Percentiles rank a stretch among this genome's conserved stretches.
phyloP scores from a whole-genome alignment of 192 early-diverging fungal species.

The Podila minutissima region DNA sequence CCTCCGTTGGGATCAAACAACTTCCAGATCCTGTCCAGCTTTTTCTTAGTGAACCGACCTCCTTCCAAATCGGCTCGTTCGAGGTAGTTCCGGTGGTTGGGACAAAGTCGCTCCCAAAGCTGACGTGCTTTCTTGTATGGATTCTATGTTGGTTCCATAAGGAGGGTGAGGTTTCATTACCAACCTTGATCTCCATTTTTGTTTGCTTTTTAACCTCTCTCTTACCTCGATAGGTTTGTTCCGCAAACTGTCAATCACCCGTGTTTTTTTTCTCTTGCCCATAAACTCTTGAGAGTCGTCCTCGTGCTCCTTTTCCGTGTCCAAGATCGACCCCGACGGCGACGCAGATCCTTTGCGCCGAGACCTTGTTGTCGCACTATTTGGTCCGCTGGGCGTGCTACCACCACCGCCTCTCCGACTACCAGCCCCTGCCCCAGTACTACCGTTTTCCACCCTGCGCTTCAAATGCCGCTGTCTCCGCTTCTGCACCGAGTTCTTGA shows the following conservation, averaged over 20 bases:
- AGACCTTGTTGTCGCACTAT: neutral
- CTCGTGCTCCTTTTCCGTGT: constrained; percentile 24
- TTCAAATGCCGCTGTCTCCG: neutral
- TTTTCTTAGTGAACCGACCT: constrained; percentile 32
- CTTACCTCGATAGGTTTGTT: constrained; percentile 46
- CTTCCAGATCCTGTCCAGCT: constrained; percentile 38
- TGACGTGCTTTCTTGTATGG: constrained; percentile 45
- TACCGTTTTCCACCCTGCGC: neutral
- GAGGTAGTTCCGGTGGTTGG: constrained; percentile 26
- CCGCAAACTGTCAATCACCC: constrained; percentile 27
- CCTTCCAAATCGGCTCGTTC: constrained; percentile 27
- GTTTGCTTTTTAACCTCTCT: no score
- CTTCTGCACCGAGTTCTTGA: constrained; percentile 15
- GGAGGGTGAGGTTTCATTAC: no score
- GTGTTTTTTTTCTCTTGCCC: constrained; percentile 28
- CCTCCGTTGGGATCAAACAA: constrained; percentile 27
- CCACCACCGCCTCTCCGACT: neutral
- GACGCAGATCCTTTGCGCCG: neutral
- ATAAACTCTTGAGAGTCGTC: constrained; percentile 35
- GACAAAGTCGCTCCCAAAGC: constrained; percentile 32
- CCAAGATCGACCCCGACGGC: constrained; percentile 16
- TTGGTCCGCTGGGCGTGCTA: neutral
- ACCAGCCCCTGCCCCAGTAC: neutral
- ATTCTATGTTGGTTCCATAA: constrained; percentile 4
- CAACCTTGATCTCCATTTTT: no score